A percentile compares a stretch with the other conserved stretches of the same genome.
These are phyloP conservation scores for Atkinsonella texensis DNA, from an alignment of 2,329 filamentous ascomycete species.

Conservation along the genomic window DNA sequence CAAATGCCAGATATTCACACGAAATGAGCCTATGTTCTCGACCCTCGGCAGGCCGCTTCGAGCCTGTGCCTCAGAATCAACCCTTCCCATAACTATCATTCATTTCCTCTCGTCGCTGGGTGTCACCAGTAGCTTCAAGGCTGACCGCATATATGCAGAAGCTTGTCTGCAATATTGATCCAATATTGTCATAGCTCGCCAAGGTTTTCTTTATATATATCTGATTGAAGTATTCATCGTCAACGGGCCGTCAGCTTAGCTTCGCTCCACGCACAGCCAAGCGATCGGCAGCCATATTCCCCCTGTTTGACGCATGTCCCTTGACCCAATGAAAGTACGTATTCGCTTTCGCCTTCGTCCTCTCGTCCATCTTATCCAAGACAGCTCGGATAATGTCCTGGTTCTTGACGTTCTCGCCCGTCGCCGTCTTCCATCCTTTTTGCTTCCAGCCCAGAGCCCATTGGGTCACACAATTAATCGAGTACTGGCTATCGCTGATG, in stretches of 20 bases:
- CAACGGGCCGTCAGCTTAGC: constrained; percentile 10
- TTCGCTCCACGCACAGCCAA: constrained; percentile 49
- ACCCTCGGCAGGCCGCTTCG: too few species aligned
- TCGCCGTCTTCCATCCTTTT: constrained; percentile 65
- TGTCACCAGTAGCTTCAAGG: too few species aligned
- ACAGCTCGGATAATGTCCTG: constrained; percentile 70
- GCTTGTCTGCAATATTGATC: background rate
- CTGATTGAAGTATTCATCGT: too few species aligned
- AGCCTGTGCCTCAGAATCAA: too few species aligned
- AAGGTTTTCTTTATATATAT: too few species aligned
- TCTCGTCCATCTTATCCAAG: constrained; percentile 56
- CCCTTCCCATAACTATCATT: too few species aligned
- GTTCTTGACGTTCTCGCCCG: constrained; percentile 68
- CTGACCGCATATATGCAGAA: background rate
- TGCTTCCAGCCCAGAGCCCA: constrained; percentile 72
- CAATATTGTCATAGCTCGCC: background rate
- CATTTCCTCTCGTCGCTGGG: too few species aligned
- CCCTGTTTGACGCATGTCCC: constrained; percentile 60
- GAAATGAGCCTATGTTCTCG: too few species aligned
- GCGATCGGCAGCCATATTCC: constrained; percentile 70
- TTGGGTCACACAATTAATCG: constrained; percentile 75
- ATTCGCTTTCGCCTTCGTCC: constrained; percentile 43
- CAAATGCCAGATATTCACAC: too few species aligned
- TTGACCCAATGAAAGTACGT: constrained; percentile 84
- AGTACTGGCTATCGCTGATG: constrained; percentile 79